Percentiles rank a stretch among this genome's conserved stretches.
Evolutionary conservation across 192 early-diverging fungal species (phyloP).

Genomic region (Geosiphon pyriformis): DNA sequence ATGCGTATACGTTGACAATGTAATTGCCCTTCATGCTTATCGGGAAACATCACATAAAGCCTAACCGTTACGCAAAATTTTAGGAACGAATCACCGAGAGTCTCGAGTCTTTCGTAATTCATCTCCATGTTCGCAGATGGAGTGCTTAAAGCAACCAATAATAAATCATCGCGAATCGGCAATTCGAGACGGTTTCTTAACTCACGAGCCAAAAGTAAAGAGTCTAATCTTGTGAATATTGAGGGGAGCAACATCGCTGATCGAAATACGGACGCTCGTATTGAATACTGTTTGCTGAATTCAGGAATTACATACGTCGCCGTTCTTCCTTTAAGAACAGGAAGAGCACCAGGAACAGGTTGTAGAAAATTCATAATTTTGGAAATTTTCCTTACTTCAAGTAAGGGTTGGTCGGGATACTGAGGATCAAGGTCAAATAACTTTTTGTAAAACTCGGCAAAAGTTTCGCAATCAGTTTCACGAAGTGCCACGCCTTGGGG

Average conservation of each 20-base stretch:
- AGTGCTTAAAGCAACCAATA: constrained; percentile 69
- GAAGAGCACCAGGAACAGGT: constrained; percentile 17
- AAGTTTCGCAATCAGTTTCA: constrained; percentile 30
- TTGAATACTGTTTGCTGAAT: constrained; percentile 30
- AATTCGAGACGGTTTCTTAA: constrained; percentile 39
- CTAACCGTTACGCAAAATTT: constrained; percentile 70
- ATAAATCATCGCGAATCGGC: constrained; percentile 32
- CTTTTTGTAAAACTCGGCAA: constrained; percentile 41
- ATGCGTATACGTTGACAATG: constrained; percentile 63
- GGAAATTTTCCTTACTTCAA: constrained; percentile 31
- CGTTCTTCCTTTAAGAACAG: constrained; percentile 24
- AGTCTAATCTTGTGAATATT: constrained; percentile 53
- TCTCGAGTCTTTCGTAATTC: constrained; percentile 87
- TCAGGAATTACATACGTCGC: constrained; percentile 35
- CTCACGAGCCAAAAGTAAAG: constrained; percentile 45
- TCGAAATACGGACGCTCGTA: constrained; percentile 40
- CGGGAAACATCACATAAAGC: constrained; percentile 71
- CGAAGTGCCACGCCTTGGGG: constrained; percentile 17
- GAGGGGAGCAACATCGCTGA: constrained; percentile 54
- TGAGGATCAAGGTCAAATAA: constrained; percentile 17
- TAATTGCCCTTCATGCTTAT: constrained; percentile 74
- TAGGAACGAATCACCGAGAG: constrained; percentile 84
- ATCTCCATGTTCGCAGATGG: constrained; percentile 58
- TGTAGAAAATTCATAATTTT: constrained; percentile 45
- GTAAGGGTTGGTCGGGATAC: constrained; percentile 32